phyloP scores from a whole-genome alignment of 2,329 filamentous ascomycete species.

The Coniochaeta sp. region DNA sequence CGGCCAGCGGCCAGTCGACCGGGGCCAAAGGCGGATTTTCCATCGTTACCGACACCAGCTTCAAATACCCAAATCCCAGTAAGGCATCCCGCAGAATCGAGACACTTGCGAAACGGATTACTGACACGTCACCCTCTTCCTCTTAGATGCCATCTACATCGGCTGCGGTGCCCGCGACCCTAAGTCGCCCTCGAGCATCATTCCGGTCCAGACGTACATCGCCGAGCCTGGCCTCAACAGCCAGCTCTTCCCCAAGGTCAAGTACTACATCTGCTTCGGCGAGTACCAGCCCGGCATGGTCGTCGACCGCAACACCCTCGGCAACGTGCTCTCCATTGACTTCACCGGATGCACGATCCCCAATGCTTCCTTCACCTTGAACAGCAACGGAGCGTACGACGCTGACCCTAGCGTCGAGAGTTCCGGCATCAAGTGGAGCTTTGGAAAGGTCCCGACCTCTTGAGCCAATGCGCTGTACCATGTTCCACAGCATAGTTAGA shows the following conservation, averaged over 20 bases:
- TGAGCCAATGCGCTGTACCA: neutral
- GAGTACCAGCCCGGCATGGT: slow-evolving; percentile 1
- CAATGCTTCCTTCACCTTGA: neutral
- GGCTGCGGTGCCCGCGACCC: neutral
- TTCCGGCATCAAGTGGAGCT: neutral
- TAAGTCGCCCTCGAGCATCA: neutral
- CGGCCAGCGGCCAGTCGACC: neutral
- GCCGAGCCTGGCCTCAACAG: neutral
- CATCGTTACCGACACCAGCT: neutral
- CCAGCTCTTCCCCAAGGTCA: slow-evolving; percentile 2
- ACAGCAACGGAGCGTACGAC: neutral
- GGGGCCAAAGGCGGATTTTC: neutral
- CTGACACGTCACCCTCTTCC: neutral
- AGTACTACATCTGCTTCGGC: slow-evolving; percentile 3
- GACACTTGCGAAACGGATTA: neutral
- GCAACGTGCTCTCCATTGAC: slow-evolving; percentile 1
- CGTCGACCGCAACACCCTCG: neutral
- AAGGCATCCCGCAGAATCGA: neutral
- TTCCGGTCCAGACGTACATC: slow-evolving; percentile 3
- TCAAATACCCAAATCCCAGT: neutral
- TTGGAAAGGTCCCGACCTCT: neutral
- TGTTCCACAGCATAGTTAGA: neutral
- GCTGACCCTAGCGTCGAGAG: neutral
- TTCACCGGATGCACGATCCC: slow-evolving; percentile 2
- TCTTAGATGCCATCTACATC: slow-evolving; percentile 1